Percentiles rank a stretch among this genome's conserved stretches.
Evolutionary conservation across 2,329 filamentous ascomycete species (phyloP).

Genomic region (Akanthomyces dipterigenus): DNA sequence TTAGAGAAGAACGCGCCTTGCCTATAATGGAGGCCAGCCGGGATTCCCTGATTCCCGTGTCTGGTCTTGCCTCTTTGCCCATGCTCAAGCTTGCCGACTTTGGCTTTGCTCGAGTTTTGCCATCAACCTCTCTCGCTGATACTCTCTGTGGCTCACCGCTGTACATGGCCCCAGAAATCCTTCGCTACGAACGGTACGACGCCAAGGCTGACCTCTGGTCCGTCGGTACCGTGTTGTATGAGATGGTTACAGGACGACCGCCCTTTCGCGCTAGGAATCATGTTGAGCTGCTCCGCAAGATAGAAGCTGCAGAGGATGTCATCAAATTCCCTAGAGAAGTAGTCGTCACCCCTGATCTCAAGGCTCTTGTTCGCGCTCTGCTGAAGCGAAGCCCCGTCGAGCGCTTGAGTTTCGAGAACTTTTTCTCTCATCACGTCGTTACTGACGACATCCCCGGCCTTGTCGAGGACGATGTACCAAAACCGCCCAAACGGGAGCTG

Average conservation of each 20-base stretch:
- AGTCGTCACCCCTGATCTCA: slow-evolving; percentile 67
- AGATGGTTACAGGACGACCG: slow-evolving; percentile 87
- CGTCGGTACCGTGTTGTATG: slow-evolving; percentile 88
- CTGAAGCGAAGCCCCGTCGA: slow-evolving; percentile 82
- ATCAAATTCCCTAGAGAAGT: slow-evolving; percentile 76
- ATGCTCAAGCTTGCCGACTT: slow-evolving; percentile 99
- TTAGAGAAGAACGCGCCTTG: slow-evolving; percentile 44
- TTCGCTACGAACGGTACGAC: slow-evolving; percentile 95
- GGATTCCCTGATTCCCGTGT: slow-evolving; percentile 72
- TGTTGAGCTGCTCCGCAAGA: slow-evolving; percentile 85
- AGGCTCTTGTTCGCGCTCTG: slow-evolving; percentile 69
- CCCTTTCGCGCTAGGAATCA: slow-evolving; percentile 92
- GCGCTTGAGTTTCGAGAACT: slow-evolving; percentile 76
- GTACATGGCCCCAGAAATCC: slow-evolving; percentile 98
- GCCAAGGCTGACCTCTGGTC: slow-evolving; percentile 97
- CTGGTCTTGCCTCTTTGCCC: slow-evolving; percentile 76
- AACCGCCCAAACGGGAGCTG: slow-evolving; percentile 27
- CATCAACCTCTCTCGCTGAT: slow-evolving; percentile 85
- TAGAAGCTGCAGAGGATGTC: slow-evolving; percentile 79
- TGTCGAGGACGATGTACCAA: slow-evolving; percentile 66
- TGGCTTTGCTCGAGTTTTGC: slow-evolving; percentile 90
- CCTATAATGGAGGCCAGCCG: slow-evolving; percentile 71
- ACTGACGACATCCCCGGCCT: slow-evolving; percentile 71
- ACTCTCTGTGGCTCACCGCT: slow-evolving; percentile 93
- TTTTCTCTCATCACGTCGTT: slow-evolving; percentile 72